Base-by-base conservation (phyloP, 108 stramenopile genomes). In the Seminavis robusta region DNA sequence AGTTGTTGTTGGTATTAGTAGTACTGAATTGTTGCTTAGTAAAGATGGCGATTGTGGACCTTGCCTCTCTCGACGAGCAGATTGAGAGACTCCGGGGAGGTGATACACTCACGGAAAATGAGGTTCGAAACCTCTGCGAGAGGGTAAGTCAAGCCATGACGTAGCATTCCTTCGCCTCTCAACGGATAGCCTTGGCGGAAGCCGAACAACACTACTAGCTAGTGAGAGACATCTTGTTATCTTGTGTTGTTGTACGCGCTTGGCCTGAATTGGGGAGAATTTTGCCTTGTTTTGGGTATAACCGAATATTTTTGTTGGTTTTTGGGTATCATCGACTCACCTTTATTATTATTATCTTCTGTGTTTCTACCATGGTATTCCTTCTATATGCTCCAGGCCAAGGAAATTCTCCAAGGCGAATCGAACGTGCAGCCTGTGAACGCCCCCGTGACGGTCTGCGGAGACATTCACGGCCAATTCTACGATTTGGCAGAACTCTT, bases 401-500 rank as follows among this genome's bases (percentile, higher is more conserved):
- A 74, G 19, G 92, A 93, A 63, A 81, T 74, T n/a, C 67, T 94
- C 44, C 71, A 79, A 36, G 64, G 80, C 45, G 92, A 94, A 57
- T 83, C 88, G 39, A 94, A 94, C 54, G 93, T 91, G 10, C 89
- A 87, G 53, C 88, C 89, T 40, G 95, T 95, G 24, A 73, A 71
- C n/a, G 87, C 94, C 17, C 94, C 92, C 24, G 94, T 96, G 33
- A 96, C 92, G 15, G 88, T 94, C n/a, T 88, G 93, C 43, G 84
- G 92, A 13, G 93, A 93, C 51, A 94, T 94, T 34, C 92, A 93
- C 38, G 90, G 95, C 16, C 93, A 96, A 72, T 95, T 86, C 67
- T 86, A 96, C 69, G 95, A 96, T 71, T 79, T 96, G 30, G 85
- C 89, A 74, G 94, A 97, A 60, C 77, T 96, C 33, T 96, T 86